Base-by-base conservation (phyloP, 2,329 filamentous ascomycete species). In the Metarhizium album region DNA sequence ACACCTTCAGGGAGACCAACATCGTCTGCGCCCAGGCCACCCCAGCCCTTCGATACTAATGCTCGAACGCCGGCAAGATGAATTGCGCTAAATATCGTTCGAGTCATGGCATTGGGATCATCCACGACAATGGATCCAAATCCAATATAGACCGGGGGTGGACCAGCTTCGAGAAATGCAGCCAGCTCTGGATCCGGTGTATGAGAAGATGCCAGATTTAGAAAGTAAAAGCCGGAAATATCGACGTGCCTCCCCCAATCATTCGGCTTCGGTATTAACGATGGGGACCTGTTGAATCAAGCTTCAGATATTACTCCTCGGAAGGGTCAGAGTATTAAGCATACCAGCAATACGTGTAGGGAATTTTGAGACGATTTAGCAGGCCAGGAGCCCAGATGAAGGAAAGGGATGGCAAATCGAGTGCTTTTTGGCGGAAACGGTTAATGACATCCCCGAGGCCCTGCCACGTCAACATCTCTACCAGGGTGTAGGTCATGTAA, bases 401-500 rank as follows among this genome's bases (percentile, higher is more conserved):
- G 54, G 86, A 89, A 42, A 96, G 75, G 0, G 85, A 79, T 43
- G 93, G 86, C 1, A 96, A 71, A 24, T 86, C 84, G 1, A 95
- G 74, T 14, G 79, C 79, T 52, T 83, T 82, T 56, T 84, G 82
- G 48, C 90, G 77, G 61, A 95, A 96, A 11, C 83, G 78, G 62
- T 97, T 96, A 62, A 96, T 91, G 5, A 96, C 74, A 65, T 96
- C 90, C 37, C 90, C 90, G 3, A 95, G 70, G 0, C 89, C 90
- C 67, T 95, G 89, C 89, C 89, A 95, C 11, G 90, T 90, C 75
- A 95, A 82, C 79, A 94, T 87, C 58, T 95, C 90, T 2, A 95
- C 86, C 20, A 95, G 72, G 0, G 84, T 82, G 60, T 95, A 95
- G 0, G 85, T 87, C 51, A 94, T 75, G 61, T 87, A 91, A 59